Evolutionary conservation across 768 basidiomycete species (phyloP).

Genomic region (Boletus sp.): DNA sequence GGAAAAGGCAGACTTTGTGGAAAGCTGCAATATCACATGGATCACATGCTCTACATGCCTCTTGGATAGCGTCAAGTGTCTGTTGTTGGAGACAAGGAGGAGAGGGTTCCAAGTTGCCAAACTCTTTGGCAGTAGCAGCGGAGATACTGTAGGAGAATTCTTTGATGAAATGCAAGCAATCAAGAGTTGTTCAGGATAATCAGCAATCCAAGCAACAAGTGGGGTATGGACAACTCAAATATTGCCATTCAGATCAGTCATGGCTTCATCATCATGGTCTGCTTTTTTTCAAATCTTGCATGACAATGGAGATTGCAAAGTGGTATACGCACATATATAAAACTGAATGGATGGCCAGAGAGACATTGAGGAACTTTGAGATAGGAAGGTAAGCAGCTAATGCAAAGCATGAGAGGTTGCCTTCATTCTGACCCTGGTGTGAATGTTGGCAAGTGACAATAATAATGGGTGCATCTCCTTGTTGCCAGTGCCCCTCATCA

Average conservation of each 20-base stretch:
- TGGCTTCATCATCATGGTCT: conserved; percentile 20
- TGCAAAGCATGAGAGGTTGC: conserved; percentile 30
- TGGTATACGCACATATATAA: conserved; percentile 31
- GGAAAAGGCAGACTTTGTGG: neutral
- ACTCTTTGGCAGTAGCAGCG: neutral
- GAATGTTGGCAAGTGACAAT: conserved; percentile 33
- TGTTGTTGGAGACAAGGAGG: neutral
- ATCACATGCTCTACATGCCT: neutral
- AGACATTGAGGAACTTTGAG: conserved; percentile 22
- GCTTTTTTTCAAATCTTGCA: conserved; percentile 26
- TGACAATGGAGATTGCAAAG: conserved; percentile 28
- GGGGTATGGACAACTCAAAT: conserved; percentile 1
- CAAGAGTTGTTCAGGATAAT: neutral
- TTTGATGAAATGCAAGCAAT: conserved; percentile 1
- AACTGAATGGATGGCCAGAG: conserved; percentile 22
- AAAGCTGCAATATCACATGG: neutral
- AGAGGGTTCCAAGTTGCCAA: neutral
- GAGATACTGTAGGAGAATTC: neutral
- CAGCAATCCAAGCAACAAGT: neutral
- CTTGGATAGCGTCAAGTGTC: neutral
- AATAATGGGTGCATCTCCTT: conserved; percentile 32
- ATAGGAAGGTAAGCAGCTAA: conserved; percentile 32
- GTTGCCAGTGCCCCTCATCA: neutral
- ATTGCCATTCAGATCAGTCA: conserved; percentile 23
- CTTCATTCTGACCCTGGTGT: conserved; percentile 29